These are phyloP conservation scores for Eucalyptus marginata DNA, from an alignment of 345 rosid species.

Conservation along the genomic window DNA sequence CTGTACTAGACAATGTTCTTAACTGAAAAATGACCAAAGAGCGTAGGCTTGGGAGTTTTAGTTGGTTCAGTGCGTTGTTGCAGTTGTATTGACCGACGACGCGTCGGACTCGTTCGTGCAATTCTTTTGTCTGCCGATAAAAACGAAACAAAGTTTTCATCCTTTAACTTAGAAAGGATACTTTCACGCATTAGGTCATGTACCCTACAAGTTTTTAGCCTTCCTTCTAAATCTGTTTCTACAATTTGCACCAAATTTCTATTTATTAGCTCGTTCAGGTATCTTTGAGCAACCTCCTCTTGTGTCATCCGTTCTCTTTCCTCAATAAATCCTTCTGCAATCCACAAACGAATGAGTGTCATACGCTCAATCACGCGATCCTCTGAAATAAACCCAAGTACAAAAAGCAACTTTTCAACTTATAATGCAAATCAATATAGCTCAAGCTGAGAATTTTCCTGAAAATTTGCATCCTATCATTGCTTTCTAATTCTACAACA, in stretches of 20 bases:
- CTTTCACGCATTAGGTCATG: background rate
- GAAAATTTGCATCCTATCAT: background rate
- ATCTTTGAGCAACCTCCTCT: background rate
- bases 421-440: background rate
- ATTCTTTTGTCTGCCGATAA: background rate
- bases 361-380: background rate
- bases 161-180: background rate
- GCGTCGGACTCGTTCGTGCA: background rate
- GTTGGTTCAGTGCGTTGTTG: fast-evolving
- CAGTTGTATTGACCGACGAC: background rate
- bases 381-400: background rate
- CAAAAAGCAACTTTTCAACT: background rate
- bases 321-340: background rate
- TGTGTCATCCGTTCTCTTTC: background rate
- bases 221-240: fast-evolving
- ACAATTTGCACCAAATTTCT: background rate
- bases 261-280: background rate
- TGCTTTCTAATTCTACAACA: background rate
- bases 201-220: background rate
- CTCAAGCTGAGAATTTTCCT: background rate
- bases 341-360: background rate
- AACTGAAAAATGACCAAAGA: background rate
- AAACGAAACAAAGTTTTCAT: background rate
- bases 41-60: background rate
- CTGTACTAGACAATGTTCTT: fast-evolving